Conservation (phyloP, 257 asterid genomes). For the Nicotiana noctiflora region DNA sequence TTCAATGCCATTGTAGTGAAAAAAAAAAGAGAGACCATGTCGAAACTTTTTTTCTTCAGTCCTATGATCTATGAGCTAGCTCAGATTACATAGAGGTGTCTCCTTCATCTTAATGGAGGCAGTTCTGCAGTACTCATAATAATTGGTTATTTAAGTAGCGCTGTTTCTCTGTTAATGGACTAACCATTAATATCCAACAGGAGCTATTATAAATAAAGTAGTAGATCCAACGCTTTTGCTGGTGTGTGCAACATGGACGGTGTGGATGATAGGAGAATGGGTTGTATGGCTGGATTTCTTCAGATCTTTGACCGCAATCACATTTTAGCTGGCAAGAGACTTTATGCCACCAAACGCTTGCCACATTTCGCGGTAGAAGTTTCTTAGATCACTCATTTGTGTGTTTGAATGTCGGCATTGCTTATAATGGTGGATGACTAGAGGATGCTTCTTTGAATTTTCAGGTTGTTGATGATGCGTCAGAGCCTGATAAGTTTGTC, state of each 20-base stretch:
- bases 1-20: background rate
- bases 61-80: background rate
- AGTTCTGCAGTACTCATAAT: background rate
- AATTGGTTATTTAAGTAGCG: constrained; percentile 1
- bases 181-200: background rate
- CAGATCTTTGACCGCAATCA: constrained; percentile 82
- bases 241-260: background rate
- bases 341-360: constrained; percentile 54
- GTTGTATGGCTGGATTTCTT: constrained; percentile 80
- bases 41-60: background rate
- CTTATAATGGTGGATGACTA: background rate
- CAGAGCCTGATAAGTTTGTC: constrained; percentile 41
- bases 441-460: background rate
- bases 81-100: background rate
- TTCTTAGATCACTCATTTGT: background rate
- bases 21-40: background rate
- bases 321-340: constrained; percentile 47
- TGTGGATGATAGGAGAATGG: constrained; percentile 34
- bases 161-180: background rate
- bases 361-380: constrained; percentile 36
- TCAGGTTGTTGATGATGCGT: constrained; percentile 43
- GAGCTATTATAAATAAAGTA: background rate
- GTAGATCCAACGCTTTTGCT: background rate
- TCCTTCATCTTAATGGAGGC: background rate
- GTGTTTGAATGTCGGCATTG: background rate